Base-by-base conservation (phyloP, 192 early-diverging fungal genomes). In the Umbelopsis sp. region DNA sequence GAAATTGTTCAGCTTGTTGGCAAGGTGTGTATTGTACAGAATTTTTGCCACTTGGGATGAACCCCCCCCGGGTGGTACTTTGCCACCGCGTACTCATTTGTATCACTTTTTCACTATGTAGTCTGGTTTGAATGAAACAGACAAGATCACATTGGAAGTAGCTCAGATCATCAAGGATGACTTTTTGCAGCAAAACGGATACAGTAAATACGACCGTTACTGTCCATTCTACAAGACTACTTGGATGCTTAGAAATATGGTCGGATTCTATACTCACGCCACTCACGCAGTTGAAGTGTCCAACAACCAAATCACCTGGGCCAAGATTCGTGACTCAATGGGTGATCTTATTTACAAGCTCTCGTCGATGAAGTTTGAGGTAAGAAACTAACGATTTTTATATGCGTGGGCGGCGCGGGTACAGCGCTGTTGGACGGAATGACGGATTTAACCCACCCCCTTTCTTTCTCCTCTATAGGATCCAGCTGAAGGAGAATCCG, bases 1-100 rank as follows among this genome's bases (percentile, higher is more conserved):
- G 98, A 99, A 85, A 99, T 99, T 86, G 98, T 99, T 36, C 98
- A 99, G 84, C 87, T 99, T 68, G 98, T 99, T 71, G 98, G 98
- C 75, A 99, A 99, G 88, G 90, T 92, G 69, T 17, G 38, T 41
- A 6, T 3, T 11, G 38, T 22, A 6, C n/a, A 8, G 10, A 25
- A 5, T 56, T 31, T 56, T 56, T 16, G n/a, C n/a, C n/a, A n/a
- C n/a, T n/a, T n/a, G n/a, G n/a, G n/a, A n/a, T n/a, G n/a, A n/a
- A n/a, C n/a, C n/a, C n/a, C n/a, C n/a, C n/a, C n/a, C n/a, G n/a
- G n/a, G n/a, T n/a, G n/a, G n/a, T n/a, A n/a, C n/a, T n/a, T n/a
- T n/a, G n/a, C n/a, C n/a, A n/a, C n/a, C n/a, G n/a, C n/a, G n/a
- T n/a, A n/a, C n/a, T n/a, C n/a, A n/a, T n/a, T n/a, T n/a, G n/a